Evolutionary conservation across 2,329 filamentous ascomycete genomes (phyloP).

Genomic region (Arthrobotrys musiformis): DNA sequence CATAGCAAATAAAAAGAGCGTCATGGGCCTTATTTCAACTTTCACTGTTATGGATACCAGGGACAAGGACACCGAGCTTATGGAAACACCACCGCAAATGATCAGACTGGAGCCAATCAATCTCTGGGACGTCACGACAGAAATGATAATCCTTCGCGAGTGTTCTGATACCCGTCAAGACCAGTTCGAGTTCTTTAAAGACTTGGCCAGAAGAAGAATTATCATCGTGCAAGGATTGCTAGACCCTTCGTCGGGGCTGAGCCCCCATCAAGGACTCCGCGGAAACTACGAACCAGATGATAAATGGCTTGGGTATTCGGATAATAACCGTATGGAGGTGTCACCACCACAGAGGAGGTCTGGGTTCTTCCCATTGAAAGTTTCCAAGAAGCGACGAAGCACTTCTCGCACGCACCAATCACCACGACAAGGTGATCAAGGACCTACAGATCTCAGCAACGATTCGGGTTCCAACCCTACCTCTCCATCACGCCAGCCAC

Average conservation of each 20-base stretch:
- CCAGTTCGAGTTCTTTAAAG: constrained; percentile 8
- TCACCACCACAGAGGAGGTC: background rate
- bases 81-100: constrained; percentile 6
- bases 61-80: background rate
- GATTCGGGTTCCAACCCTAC: background rate
- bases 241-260: too few species aligned
- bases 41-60: background rate
- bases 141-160: constrained; percentile 19
- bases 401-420: background rate
- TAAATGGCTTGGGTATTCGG: background rate
- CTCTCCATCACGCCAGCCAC: background rate
- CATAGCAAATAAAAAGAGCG: background rate
- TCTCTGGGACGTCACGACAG: constrained; percentile 3
- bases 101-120: background rate
- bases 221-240: background rate
- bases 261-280: too few species aligned
- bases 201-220: background rate
- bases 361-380: background rate
- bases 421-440: background rate
- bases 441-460: background rate
- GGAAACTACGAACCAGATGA: too few species aligned
- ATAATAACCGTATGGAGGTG: background rate
- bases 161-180: constrained; percentile 4
- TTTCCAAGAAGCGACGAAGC: background rate
- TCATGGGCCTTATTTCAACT: background rate